Percentiles rank a stretch among this genome's conserved stretches.
Evolutionary conservation across 805 yeast genomes (phyloP).

Genomic region (Ogataea naganishii): DNA sequence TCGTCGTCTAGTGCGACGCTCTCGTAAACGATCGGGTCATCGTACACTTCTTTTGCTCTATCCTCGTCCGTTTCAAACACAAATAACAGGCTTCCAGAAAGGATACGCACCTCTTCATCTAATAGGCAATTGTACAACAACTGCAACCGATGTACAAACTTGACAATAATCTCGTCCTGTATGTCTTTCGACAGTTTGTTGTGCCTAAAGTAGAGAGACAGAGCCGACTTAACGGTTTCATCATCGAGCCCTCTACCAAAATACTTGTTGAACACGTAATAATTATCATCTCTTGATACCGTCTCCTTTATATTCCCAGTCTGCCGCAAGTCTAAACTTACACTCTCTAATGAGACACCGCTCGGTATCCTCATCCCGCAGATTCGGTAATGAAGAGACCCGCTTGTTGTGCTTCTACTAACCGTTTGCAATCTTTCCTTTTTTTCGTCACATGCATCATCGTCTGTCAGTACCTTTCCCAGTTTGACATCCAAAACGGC

Average conservation of each 20-base stretch:
- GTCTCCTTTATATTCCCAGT: slow-evolving; percentile 2
- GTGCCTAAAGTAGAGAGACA: slow-evolving; percentile 35
- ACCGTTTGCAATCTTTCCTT: slow-evolving; percentile 52
- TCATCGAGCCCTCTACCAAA: slow-evolving; percentile 58
- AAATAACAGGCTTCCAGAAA: slow-evolving; percentile 67
- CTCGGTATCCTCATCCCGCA: slow-evolving; percentile 72
- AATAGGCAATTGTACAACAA: slow-evolving; percentile 57
- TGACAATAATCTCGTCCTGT: slow-evolving; percentile 29
- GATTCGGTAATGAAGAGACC: slow-evolving; percentile 63
- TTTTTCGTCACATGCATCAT: slow-evolving; percentile 49
- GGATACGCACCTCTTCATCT: slow-evolving; percentile 52
- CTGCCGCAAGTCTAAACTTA: neutral
- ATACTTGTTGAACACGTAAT: slow-evolving; percentile 49
- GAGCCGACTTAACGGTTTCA: slow-evolving; percentile 33
- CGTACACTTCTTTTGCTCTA: slow-evolving; percentile 39
- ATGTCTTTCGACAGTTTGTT: slow-evolving; percentile 23
- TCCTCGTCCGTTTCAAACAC: slow-evolving; percentile 59
- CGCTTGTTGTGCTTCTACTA: slow-evolving; percentile 69
- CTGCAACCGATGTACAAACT: slow-evolving; percentile 52
- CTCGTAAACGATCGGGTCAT: slow-evolving; percentile 27
- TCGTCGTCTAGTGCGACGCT: slow-evolving; percentile 17
- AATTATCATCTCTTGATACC: slow-evolving; percentile 27
- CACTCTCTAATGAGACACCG: slow-evolving; percentile 2
- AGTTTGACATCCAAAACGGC: slow-evolving; percentile 77
- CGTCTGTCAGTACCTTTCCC: slow-evolving; percentile 67